Conservation (phyloP, 768 basidiomycete genomes). For the Lyophyllum atratum region DNA sequence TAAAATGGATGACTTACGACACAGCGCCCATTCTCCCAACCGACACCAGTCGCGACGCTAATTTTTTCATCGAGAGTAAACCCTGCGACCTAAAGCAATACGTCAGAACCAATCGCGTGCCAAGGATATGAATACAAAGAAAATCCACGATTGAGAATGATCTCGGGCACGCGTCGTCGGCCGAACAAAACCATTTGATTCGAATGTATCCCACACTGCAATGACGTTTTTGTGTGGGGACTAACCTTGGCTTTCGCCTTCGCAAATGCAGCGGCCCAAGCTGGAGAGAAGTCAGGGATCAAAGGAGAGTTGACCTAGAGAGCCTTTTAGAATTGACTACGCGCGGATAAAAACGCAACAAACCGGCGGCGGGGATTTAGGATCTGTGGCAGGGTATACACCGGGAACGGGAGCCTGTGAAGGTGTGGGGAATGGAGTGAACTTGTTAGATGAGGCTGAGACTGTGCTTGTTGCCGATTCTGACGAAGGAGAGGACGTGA, state of each 20-base stretch:
- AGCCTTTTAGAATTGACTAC: too few species aligned
- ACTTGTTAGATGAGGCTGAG: conserved; percentile 17
- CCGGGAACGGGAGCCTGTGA: conserved; percentile 53
- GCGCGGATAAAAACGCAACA: conserved; percentile 20
- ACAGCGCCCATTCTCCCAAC: conserved; percentile 66
- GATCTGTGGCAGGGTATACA: conserved; percentile 56
- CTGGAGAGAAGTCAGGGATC: conserved; percentile 49
- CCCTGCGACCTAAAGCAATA: conserved; percentile 37
- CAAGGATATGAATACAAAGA: background rate
- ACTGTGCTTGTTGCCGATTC: conserved; percentile 1
- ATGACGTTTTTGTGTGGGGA: too few species aligned
- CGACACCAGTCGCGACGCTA: conserved; percentile 64
- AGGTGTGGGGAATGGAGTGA: conserved; percentile 65
- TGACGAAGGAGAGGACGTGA: background rate
- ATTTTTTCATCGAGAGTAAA: conserved; percentile 68
- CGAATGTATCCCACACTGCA: background rate
- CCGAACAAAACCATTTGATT: too few species aligned
- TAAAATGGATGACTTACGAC: conserved; percentile 44
- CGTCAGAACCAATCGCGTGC: conserved; percentile 9
- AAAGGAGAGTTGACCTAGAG: conserved; percentile 34
- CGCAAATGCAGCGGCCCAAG: conserved; percentile 61
- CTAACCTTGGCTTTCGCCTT: conserved; percentile 59
- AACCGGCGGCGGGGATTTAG: conserved; percentile 57
- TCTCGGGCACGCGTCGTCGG: background rate
- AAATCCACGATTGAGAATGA: background rate